Percentiles rank a stretch among this genome's conserved stretches.
Conservation (phyloP, 257 asterid species). For the Fraxinus americana region DNA sequence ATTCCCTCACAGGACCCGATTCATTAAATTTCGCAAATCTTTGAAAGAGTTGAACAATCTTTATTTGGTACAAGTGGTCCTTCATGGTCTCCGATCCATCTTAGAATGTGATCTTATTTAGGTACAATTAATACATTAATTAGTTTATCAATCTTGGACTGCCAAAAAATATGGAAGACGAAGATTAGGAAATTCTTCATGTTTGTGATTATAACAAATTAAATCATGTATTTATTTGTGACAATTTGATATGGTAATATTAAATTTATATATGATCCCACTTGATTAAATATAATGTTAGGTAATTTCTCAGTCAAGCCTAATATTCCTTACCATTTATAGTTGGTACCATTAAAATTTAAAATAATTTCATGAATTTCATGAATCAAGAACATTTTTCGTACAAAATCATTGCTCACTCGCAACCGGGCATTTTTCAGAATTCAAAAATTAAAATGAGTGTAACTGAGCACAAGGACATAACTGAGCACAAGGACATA, state of each 20-base stretch:
- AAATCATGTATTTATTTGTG: not conserved
- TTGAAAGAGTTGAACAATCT: constrained; percentile 6
- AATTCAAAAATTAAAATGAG: no score
- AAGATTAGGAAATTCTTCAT: not conserved
- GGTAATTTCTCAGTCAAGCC: not conserved
- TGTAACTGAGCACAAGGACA: no score
- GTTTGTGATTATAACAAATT: not conserved
- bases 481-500: no score
- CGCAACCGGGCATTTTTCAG: no score
- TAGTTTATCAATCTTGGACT: constrained; percentile 3
- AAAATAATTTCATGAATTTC: no score
- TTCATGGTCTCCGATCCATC: not conserved
- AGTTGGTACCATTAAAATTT: no score
- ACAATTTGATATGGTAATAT: not conserved
- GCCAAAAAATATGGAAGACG: not conserved
- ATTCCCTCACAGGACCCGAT: not conserved
- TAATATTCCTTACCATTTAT: not conserved
- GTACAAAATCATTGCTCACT: no score
- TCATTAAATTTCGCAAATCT: not conserved
- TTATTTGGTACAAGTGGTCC: not conserved
- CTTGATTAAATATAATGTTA: not conserved
- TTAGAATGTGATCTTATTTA: not conserved
- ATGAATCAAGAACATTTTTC: no score
- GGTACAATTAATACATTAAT: not conserved
- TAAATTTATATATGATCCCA: not conserved